phyloP scores from a whole-genome alignment of 1,284 basidiomycete species.

The Paramarasmius palmivorus region DNA sequence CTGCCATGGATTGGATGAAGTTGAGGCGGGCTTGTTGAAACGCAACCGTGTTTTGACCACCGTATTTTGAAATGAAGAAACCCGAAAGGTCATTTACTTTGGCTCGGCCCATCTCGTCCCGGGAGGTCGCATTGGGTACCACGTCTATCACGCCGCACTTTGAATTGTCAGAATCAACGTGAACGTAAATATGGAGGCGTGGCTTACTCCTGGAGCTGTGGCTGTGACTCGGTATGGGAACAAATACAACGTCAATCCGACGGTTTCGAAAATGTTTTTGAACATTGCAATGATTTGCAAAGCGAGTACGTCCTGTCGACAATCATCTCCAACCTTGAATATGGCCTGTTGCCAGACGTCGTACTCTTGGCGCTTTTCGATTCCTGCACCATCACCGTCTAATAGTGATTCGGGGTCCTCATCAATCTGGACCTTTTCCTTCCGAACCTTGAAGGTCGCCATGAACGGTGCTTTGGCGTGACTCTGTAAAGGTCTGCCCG shows the following conservation, averaged over 20 bases:
- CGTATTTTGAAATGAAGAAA: conserved; percentile 96
- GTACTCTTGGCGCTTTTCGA: conserved; percentile 65
- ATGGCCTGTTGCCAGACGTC: conserved; percentile 99
- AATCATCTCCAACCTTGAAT: conserved; percentile 99
- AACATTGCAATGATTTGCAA: conserved; percentile 99
- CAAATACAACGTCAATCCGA: conserved; percentile 91
- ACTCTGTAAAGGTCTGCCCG: conserved; percentile 93
- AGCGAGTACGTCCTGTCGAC: conserved; percentile 95
- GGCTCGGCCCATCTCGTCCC: conserved; percentile 98
- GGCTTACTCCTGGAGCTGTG: conserved; percentile 88
- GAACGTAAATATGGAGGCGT: conserved; percentile 2
- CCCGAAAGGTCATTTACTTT: conserved; percentile 96
- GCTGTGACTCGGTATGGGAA: conserved; percentile 98
- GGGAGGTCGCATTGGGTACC: conserved; percentile 95
- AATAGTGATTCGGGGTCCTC: conserved; percentile 71
- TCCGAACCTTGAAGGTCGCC: conserved; percentile 99
- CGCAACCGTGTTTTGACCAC: conserved; percentile 82
- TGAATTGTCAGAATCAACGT: conserved; percentile 6
- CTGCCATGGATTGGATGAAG: conserved; percentile 99
- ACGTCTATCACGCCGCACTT: conserved; percentile 99
- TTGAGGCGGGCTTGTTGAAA: conserved; percentile 95
- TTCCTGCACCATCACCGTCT: conserved; percentile 56
- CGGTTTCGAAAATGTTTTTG: conserved; percentile 93
- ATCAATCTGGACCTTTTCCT: conserved; percentile 66
- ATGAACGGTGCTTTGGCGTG: conserved; percentile 99